These are phyloP conservation scores for Xerocomellus chrysenteron DNA, from an alignment of 768 basidiomycete genomes.

Conservation along the genomic window DNA sequence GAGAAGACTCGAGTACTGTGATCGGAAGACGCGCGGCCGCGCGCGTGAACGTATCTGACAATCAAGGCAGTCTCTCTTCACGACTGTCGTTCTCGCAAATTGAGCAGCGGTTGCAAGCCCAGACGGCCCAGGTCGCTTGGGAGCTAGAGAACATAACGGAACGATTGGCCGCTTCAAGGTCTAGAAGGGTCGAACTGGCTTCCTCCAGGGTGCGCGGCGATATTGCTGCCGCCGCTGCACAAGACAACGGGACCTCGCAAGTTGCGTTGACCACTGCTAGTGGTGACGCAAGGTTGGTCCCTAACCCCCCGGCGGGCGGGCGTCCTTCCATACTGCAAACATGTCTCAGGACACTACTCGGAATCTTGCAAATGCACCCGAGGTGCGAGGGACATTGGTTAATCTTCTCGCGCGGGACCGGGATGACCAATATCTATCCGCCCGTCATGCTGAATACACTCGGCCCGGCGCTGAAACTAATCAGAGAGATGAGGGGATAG, in stretches of 20 bases:
- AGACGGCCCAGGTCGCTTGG: conserved; percentile 32
- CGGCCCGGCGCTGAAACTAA: conserved; percentile 3
- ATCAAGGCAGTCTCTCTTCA: conserved; percentile 15
- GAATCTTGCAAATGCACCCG: conserved; percentile 21
- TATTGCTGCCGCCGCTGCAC: neutral
- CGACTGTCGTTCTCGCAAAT: conserved; percentile 24
- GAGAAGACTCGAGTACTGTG: conserved; percentile 34
- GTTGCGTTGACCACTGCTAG: neutral
- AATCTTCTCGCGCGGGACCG: conserved; percentile 26
- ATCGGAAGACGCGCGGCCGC: conserved; percentile 37
- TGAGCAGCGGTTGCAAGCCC: conserved; percentile 29
- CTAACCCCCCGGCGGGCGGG: conserved; percentile 6
- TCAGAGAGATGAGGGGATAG: conserved; percentile 16
- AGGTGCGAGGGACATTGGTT: conserved; percentile 24
- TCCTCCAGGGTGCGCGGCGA: conserved; percentile 12
- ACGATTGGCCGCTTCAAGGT: conserved; percentile 22
- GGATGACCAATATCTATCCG: conserved; percentile 11
- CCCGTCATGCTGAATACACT: conserved; percentile 9
- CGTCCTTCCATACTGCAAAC: conserved; percentile 11
- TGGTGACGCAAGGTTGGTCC: conserved; percentile 4
- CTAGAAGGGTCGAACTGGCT: conserved; percentile 25
- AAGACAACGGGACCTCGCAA: neutral
- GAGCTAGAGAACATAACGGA: conserved; percentile 34
- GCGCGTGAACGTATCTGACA: conserved; percentile 22
- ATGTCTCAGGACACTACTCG: conserved; percentile 16